These are phyloP conservation scores for Neurospora discreta DNA, from an alignment of 495 filamentous ascomycete genomes.

Conservation along the genomic window DNA sequence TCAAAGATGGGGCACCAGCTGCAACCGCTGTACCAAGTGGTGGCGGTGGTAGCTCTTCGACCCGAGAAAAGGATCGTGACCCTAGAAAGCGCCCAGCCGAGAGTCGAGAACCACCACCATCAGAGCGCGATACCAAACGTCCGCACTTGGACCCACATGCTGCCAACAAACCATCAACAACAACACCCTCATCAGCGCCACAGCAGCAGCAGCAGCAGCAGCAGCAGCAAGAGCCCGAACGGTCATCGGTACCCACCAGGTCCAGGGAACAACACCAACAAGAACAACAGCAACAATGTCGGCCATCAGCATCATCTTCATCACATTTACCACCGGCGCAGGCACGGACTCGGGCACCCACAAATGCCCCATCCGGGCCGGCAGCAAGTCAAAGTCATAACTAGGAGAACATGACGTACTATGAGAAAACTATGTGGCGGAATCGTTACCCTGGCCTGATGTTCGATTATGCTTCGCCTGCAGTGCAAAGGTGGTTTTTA, in stretches of 20 bases:
- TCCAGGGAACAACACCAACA: not conserved
- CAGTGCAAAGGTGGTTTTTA: not conserved
- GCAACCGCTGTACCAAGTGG: conserved; percentile 15
- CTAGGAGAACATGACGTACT: not conserved
- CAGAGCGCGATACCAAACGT: conserved; percentile 29
- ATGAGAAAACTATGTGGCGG: not conserved
- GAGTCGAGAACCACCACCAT: conserved; percentile 10
- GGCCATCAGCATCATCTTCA: not conserved
- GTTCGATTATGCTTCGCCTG: not conserved
- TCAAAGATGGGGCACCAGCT: conserved; percentile 30
- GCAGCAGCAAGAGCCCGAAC: not conserved
- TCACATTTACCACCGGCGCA: not conserved
- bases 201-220: not conserved
- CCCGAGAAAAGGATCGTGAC: conserved; percentile 33
- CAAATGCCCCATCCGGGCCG: not conserved
- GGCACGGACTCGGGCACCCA: not conserved
- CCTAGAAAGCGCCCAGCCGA: conserved; percentile 31
- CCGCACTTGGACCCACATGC: conserved; percentile 25
- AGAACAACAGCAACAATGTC: not conserved
- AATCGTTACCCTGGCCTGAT: not conserved
- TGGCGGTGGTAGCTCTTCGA: conserved; percentile 34
- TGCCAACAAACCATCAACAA: not conserved
- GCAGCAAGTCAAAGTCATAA: not conserved
- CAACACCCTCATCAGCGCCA: conserved; percentile 2
- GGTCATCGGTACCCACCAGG: not conserved